These are phyloP conservation scores for Rhexocercosporidium sp. DNA, from an alignment of 2,329 filamentous ascomycete species.

Conservation along the genomic window DNA sequence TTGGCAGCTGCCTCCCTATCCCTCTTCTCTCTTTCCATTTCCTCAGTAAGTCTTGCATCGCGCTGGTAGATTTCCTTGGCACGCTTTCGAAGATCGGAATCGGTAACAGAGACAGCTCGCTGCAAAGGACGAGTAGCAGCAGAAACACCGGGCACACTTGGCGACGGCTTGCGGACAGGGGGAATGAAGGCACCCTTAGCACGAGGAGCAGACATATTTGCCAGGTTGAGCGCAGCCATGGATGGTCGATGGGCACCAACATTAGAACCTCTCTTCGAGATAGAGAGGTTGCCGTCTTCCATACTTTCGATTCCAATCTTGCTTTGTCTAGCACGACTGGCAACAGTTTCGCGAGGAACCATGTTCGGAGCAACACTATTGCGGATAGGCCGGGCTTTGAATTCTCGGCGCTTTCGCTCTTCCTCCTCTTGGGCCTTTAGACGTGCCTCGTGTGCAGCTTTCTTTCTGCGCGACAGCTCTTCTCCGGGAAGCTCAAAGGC, in stretches of 20 bases:
- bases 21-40: conserved; percentile 57
- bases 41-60: conserved; percentile 54
- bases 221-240: conserved; percentile 42
- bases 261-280: conserved; percentile 39
- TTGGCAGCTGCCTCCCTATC: conserved; percentile 60
- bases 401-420: conserved; percentile 63
- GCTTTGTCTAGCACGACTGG: conserved; percentile 61
- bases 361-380: conserved; percentile 45
- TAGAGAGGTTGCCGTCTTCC: conserved; percentile 29
- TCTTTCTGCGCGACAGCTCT: conserved; percentile 54
- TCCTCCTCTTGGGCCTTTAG: conserved; percentile 64
- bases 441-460: conserved; percentile 60
- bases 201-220: conserved; percentile 40
- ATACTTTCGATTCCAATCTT: conserved; percentile 45
- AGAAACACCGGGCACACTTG: conserved; percentile 30
- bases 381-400: conserved; percentile 65
- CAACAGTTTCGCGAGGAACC: conserved; percentile 60
- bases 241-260: conserved; percentile 43
- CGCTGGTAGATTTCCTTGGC: conserved; percentile 59
- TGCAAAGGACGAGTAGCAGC: conserved; percentile 42
- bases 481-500: conserved; percentile 69
- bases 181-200: conserved; percentile 28
- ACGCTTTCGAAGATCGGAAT: conserved; percentile 57
- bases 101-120: conserved; percentile 56
- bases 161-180: conserved; percentile 32